Percentiles rank a stretch among this genome's conserved stretches.
Evolutionary conservation across 768 basidiomycete species (phyloP).

Genomic region (Austroboletus festivus): DNA sequence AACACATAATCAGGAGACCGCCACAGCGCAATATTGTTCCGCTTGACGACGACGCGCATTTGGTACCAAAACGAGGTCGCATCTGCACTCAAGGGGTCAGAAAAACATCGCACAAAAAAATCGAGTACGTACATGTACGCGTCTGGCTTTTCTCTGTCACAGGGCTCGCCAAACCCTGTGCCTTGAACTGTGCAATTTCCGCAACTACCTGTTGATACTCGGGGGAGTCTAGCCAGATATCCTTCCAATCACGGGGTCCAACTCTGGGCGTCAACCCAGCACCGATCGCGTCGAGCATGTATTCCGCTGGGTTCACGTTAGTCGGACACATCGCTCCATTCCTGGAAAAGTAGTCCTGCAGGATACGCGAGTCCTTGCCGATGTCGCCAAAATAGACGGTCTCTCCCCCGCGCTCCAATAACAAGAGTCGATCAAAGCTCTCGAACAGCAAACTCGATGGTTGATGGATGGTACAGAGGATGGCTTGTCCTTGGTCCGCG

Average conservation of each 20-base stretch:
- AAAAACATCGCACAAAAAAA: background rate
- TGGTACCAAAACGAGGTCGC: constrained; percentile 78
- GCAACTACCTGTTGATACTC: constrained; percentile 44
- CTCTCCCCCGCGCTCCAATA: constrained; percentile 76
- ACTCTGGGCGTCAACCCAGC: constrained; percentile 72
- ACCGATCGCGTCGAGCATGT: constrained; percentile 84
- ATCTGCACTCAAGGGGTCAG: constrained; percentile 38
- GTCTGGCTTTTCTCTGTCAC: constrained; percentile 38
- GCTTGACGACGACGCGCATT: constrained; percentile 58
- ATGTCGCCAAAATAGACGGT: constrained; percentile 95
- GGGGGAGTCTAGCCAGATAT: constrained; percentile 75
- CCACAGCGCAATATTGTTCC: constrained; percentile 75
- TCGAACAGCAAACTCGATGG: constrained; percentile 85
- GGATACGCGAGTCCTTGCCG: constrained; percentile 62
- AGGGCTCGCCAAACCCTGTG: constrained; percentile 42
- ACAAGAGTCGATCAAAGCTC: constrained; percentile 71
- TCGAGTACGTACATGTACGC: constrained; percentile 43
- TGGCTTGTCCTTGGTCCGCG: constrained; percentile 82
- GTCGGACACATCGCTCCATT: constrained; percentile 70
- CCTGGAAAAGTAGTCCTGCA: constrained; percentile 73
- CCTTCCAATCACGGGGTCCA: constrained; percentile 81
- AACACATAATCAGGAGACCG: constrained; percentile 84
- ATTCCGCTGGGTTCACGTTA: constrained; percentile 78
- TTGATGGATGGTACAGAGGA: constrained; percentile 89
- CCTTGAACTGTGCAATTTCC: constrained; percentile 49